Evolutionary conservation across 768 basidiomycete genomes (phyloP), one percentile per base, ranked within the genome.

Genomic region (Botryobasidium botryosum): DNA sequence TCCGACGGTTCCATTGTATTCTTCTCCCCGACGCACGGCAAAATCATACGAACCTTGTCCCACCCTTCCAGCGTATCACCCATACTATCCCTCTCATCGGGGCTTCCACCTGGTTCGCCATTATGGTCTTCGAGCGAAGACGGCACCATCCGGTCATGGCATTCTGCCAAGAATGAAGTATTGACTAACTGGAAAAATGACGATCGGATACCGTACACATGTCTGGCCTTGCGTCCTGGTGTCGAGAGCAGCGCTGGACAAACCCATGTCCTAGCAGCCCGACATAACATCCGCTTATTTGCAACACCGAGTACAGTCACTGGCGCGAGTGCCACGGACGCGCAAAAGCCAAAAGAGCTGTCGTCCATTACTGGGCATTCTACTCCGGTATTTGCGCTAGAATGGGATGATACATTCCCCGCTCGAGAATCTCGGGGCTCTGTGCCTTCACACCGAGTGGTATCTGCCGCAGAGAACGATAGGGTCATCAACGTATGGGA

Each of bases 261-360:
- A 77, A 3, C 78, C 74, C 57, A 85, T 77, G 51, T 67, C 69
- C 82, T 81, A 15, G 68, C 64, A 25, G 77, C 72, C n/a, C 70
- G 74, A 52, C 72, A 79, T 52, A 62, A 64, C 51, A 74, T 79
- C 50, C 68, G 64, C 38, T 61, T 79, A 12, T 58, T 79, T 15
- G 66, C 72, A 13, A 52, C 51, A 18, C 47, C 50, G 20, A 31
- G 35, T 1, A 13, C 36, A 10, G 31, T 40, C 12, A 44, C 47
- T 20, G 15, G 33, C 24, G 43, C 23, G 3, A 20, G 32, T 6
- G 12, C 43, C 17, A 36, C 45, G 12, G 57, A 64, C 28, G 46
- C 61, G 15, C 63, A 62, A 53, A 70, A 68, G 56, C 67, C 69
- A 13, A 60, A 57, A 37, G 64, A 67, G 49, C 31, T 68, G 5